phyloP scores from a whole-genome alignment of 768 basidiomycete genomes.

The Leccinum rimulosum region DNA sequence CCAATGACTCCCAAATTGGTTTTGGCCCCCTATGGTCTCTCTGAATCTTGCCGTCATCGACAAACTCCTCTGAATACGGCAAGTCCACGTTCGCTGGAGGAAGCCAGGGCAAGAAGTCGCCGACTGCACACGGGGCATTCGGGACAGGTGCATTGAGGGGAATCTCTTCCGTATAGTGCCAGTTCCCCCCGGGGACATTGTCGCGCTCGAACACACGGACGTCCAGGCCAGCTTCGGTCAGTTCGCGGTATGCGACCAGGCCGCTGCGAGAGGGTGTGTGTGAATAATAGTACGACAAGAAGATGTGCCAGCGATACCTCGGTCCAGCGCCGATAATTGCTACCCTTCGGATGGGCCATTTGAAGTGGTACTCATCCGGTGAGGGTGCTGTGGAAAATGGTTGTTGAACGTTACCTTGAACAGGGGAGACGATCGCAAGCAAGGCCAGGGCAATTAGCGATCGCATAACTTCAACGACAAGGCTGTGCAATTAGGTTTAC shows the following conservation, averaged over 20 bases:
- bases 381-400: not conserved
- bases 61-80: conserved; percentile 11
- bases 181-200: conserved; percentile 11
- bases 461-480: not conserved
- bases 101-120: conserved; percentile 14
- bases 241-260: conserved; percentile 11
- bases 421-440: not conserved
- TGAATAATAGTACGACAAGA: not conserved
- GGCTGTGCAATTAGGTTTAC: too few species aligned
- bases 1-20: conserved; percentile 16
- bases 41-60: conserved; percentile 4
- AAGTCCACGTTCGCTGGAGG: conserved; percentile 4
- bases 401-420: not conserved
- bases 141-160: conserved; percentile 13
- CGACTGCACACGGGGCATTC: conserved; percentile 1
- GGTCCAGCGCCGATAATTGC: conserved; percentile 17
- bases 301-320: conserved; percentile 1
- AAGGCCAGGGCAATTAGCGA: not conserved
- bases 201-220: conserved; percentile 19
- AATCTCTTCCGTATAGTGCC: conserved; percentile 18
- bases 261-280: conserved; percentile 3
- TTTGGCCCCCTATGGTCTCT: conserved; percentile 12
- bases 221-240: conserved; percentile 15
- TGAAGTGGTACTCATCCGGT: conserved; percentile 8
- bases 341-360: conserved; percentile 15